Evolutionary conservation across 2,329 filamentous ascomycete genomes (phyloP), one percentile per base, ranked within the genome.

Genomic region (Plectosphaerella cucumerina): DNA sequence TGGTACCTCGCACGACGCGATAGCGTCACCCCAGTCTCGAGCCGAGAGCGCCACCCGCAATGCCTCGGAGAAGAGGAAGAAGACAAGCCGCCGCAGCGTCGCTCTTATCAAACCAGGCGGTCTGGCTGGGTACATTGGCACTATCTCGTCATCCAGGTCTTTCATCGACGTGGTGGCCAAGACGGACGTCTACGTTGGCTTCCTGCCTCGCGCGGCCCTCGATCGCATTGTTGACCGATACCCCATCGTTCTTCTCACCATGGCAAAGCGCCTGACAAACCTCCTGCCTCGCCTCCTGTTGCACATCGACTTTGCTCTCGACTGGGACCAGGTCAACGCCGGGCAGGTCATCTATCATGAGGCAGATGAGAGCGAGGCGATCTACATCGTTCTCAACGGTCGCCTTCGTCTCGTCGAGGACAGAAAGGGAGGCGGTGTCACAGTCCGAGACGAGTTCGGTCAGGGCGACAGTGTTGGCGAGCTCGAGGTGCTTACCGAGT

Each of bases 381-480:
- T 99, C 39, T 99, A 97, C 62, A 92, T 99, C 54, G 94, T 99
- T 2, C 79, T 99, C 15, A 99, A 99, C 59, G 94, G 94, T 10
- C 88, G 94, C 15, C 71, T 99, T 17, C 82, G 95, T 50, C 81
- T 93, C 0, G 88, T 99, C 1, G 81, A 91, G 53, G 92, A 97
- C 60, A 84, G 84, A 14, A 84, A 87, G 44, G 87, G 89, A 56
- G 90, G 90, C 1, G 87, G 87, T 3, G 87, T 96, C 72, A 87
- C 86, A 44, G 91, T 96, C 12, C 82, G 90, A 47, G 93, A 90
- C 12, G 95, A 99, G 66, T 97, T 88, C 62, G 94, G 94, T 4
- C 94, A 99, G 69, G 95, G 95, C 9, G 95, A 99, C 65, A 99
- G 94, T 66, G 91, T 99, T 17, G 94, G 94, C 8, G 94, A 99